Percentiles rank a stretch among this genome's conserved stretches.
Conservation (phyloP, 2,329 filamentous ascomycete genomes). For the Curvularia sp. region DNA sequence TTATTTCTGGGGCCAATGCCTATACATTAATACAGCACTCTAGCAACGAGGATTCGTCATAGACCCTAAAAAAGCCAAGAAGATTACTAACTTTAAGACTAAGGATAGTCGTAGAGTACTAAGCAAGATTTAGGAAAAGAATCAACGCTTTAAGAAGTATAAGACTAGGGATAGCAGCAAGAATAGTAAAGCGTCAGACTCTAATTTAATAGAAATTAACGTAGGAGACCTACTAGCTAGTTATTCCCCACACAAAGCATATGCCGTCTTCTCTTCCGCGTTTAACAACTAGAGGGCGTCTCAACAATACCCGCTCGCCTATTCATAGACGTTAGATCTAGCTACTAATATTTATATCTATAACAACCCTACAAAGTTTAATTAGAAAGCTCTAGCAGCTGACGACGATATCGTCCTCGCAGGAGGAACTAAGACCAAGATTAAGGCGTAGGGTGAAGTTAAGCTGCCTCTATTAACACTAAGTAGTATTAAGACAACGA, state of each 20-base stretch:
- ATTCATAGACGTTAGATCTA: neutral
- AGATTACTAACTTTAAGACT: conserved; percentile 4
- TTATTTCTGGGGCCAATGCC: conserved; percentile 22
- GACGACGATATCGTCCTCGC: neutral
- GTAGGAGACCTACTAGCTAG: conserved; percentile 4
- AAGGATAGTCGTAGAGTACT: neutral
- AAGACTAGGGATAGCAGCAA: conserved; percentile 1
- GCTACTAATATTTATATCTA: neutral
- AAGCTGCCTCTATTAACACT: neutral
- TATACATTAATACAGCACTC: conserved; percentile 15
- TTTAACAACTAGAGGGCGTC: neutral
- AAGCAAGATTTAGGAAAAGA: conserved; percentile 10
- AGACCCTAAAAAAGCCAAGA: conserved; percentile 26
- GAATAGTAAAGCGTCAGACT: neutral
- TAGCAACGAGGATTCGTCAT: conserved; percentile 17
- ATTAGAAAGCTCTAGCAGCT: neutral
- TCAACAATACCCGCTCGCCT: neutral
- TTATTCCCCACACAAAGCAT: neutral
- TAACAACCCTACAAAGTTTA: neutral
- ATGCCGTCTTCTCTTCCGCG: conserved; percentile 12
- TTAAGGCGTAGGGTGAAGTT: neutral
- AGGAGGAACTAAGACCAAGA: neutral
- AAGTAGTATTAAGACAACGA: neutral
- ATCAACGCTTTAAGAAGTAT: conserved; percentile 6
- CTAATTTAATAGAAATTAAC: conserved; percentile 19